phyloP scores from a whole-genome alignment of 2,329 filamentous ascomycete genomes.

The Alternaria tenuissima region DNA sequence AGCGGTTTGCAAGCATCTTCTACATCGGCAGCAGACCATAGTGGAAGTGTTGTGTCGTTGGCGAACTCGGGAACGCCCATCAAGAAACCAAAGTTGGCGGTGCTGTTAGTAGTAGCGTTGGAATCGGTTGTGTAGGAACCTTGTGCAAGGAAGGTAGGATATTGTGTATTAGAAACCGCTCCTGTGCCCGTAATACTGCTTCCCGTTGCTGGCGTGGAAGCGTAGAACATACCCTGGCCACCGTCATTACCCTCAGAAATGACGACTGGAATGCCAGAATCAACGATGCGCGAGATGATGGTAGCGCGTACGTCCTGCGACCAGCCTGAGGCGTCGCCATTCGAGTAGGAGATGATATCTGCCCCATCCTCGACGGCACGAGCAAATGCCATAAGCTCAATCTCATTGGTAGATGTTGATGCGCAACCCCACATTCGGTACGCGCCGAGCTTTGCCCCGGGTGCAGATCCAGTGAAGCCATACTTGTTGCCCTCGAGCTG shows the following conservation, averaged over 20 bases:
- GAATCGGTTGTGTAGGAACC: slow-evolving; percentile 41
- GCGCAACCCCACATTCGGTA: slow-evolving; percentile 25
- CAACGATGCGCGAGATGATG: slow-evolving; percentile 54
- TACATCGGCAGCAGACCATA: slow-evolving; percentile 53
- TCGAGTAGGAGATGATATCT: slow-evolving; percentile 46
- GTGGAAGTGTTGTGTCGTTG: slow-evolving; percentile 21
- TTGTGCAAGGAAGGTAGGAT: slow-evolving; percentile 16
- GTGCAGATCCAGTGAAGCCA: slow-evolving; percentile 32
- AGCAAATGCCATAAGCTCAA: slow-evolving; percentile 23
- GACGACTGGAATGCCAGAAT: slow-evolving; percentile 59
- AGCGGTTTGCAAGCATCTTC: slow-evolving; percentile 63
- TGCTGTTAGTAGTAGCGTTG: slow-evolving; percentile 38
- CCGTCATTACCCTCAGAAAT: slow-evolving; percentile 64
- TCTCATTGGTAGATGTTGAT: slow-evolving; percentile 17
- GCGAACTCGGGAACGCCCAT: slow-evolving; percentile 42
- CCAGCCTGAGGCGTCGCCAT: slow-evolving; percentile 37
- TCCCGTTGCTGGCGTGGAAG: slow-evolving; percentile 52
- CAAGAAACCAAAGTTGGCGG: slow-evolving; percentile 41
- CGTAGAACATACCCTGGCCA: slow-evolving; percentile 45
- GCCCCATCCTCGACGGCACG: slow-evolving; percentile 64
- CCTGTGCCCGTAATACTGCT: slow-evolving; percentile 57
- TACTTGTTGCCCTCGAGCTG: slow-evolving; percentile 54
- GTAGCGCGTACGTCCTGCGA: slow-evolving; percentile 51
- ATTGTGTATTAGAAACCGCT: slow-evolving; percentile 53
- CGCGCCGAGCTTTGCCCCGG: slow-evolving; percentile 26